Conservation (phyloP, 2,329 filamentous ascomycete species). For the Leptosphaerulina australis region DNA sequence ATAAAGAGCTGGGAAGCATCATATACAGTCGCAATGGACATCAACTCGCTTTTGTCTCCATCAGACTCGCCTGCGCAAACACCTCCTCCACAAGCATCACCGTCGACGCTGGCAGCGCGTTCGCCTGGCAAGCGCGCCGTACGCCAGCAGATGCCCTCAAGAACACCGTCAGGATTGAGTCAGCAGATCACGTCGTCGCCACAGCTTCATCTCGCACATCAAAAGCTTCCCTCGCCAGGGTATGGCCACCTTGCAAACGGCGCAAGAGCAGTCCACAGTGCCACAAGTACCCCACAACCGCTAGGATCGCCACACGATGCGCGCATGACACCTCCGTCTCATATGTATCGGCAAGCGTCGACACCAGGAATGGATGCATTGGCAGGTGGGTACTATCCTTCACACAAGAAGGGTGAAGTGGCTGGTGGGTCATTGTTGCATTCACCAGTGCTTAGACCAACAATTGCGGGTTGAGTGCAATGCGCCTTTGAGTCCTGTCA, state of each 20-base stretch:
- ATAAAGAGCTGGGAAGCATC: constrained; percentile 3
- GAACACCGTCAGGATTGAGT: constrained; percentile 53
- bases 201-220: constrained; percentile 46
- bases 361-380: constrained; percentile 57
- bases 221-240: constrained; percentile 39
- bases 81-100: constrained; percentile 37
- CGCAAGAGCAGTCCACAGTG: constrained; percentile 38
- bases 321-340: constrained; percentile 44
- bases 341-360: constrained; percentile 50
- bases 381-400: constrained; percentile 47
- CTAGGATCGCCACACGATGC: constrained; percentile 41
- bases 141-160: constrained; percentile 46
- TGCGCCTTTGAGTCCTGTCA: not conserved
- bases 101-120: constrained; percentile 35
- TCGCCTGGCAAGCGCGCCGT: constrained; percentile 42
- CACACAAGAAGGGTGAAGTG: not conserved
- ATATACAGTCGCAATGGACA: constrained; percentile 51
- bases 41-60: constrained; percentile 57
- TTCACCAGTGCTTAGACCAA: not conserved
- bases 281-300: constrained; percentile 41
- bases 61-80: constrained; percentile 52
- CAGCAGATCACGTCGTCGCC: constrained; percentile 49
- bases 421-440: not conserved
- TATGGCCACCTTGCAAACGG: constrained; percentile 39
- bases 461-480: not conserved